These are phyloP conservation scores for Trichophyton equinum DNA, from an alignment of 2,329 filamentous ascomycete species.

Conservation along the genomic window DNA sequence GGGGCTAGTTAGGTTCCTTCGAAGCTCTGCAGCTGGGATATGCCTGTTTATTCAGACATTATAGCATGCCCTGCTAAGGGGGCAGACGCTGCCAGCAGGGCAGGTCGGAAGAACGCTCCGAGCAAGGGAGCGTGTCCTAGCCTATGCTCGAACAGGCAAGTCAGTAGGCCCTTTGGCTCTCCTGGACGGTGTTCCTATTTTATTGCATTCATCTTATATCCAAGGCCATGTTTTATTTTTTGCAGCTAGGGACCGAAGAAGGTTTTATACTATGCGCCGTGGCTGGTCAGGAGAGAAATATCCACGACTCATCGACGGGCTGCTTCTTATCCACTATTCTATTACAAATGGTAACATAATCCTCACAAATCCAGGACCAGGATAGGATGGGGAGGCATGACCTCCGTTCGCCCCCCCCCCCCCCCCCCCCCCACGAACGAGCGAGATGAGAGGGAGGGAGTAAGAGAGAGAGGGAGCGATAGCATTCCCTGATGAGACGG, in stretches of 20 bases:
- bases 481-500: no score
- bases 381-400: neutral
- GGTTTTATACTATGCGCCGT: constrained; percentile 1
- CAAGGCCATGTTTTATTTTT: no score
- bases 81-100: neutral
- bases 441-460: neutral
- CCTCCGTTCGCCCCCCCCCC: neutral
- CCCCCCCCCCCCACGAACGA: neutral
- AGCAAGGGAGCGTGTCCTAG: neutral
- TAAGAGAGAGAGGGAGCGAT: neutral
- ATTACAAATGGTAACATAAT: constrained; percentile 4
- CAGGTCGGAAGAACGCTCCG: constrained; percentile 1
- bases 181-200: no score
- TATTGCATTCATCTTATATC: neutral
- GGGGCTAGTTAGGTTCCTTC: neutral
- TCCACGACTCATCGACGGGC: neutral
- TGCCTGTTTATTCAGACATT: neutral
- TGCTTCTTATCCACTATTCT: neutral
- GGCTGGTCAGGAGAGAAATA: constrained; percentile 1
- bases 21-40: neutral
- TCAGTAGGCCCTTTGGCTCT: neutral
- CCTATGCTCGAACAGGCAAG: neutral
- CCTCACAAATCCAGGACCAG: constrained; percentile 1
- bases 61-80: neutral
- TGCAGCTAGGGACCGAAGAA: neutral